A percentile compares a stretch with the other conserved stretches of the same genome.
Evolutionary conservation across 495 filamentous ascomycete species (phyloP).

Genomic region (Diplogelasinospora grovesii): DNA sequence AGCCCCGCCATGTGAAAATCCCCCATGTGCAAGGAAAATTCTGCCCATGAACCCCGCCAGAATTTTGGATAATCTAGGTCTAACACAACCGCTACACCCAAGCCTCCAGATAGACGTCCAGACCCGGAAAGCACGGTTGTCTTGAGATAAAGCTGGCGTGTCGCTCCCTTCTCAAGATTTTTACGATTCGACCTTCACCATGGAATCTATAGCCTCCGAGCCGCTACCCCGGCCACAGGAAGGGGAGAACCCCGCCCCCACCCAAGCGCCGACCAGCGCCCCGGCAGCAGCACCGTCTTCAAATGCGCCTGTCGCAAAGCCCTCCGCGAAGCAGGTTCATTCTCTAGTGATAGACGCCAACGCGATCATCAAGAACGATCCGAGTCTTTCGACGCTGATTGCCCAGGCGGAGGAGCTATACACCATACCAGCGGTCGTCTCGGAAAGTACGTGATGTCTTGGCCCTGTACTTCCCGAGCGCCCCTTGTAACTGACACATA

Average conservation of each 20-base stretch:
- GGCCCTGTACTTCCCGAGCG: not conserved
- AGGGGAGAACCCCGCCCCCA: constrained; percentile 20
- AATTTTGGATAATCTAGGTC: constrained; percentile 16
- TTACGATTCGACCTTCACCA: not conserved
- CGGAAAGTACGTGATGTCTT: constrained; percentile 70
- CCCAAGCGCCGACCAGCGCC: constrained; percentile 6
- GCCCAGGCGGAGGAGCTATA: constrained; percentile 68
- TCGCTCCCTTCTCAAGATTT: not conserved
- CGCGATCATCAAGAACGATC: constrained; percentile 84
- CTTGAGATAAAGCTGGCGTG: not conserved
- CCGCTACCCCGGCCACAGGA: constrained; percentile 5
- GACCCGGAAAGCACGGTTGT: not conserved
- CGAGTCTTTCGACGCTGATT: constrained; percentile 69
- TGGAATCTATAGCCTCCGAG: constrained; percentile 13
- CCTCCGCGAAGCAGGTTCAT: constrained; percentile 58
- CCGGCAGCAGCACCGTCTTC: not conserved
- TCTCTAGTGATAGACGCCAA: constrained; percentile 86
- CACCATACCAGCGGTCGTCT: constrained; percentile 79
- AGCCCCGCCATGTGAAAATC: not conserved
- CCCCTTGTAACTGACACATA: not conserved
- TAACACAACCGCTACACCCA: not conserved
- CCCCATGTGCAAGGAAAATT: constrained; percentile 2
- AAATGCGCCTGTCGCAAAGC: not conserved
- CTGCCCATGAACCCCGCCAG: constrained; percentile 17
- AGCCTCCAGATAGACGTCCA: not conserved